phyloP scores from a whole-genome alignment of 805 yeast species.

The Schwanniomyces occidentalis region DNA sequence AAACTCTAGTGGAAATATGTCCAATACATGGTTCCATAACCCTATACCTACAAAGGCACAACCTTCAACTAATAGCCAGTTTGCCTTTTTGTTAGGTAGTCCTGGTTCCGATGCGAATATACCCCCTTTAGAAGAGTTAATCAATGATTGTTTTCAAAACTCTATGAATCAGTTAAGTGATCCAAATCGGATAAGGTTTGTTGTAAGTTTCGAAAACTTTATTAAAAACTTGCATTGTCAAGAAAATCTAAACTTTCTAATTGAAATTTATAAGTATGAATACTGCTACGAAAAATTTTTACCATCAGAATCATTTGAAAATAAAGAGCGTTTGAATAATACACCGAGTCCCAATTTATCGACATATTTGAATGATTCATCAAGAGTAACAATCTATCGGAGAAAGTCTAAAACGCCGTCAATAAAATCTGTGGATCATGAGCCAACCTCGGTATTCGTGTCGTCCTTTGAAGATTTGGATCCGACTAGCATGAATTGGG shows the following conservation, averaged over 20 bases:
- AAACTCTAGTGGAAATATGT: too few relatives aligned
- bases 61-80: too few relatives aligned
- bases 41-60: too few relatives aligned
- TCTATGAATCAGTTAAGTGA: conserved; percentile 20
- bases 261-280: conserved; percentile 48
- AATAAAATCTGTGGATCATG: conserved; percentile 23
- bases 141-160: conserved; percentile 32
- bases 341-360: too few relatives aligned
- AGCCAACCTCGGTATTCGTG: conserved; percentile 22
- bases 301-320: too few relatives aligned
- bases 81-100: too few relatives aligned
- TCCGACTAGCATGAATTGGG: neutral
- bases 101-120: too few relatives aligned
- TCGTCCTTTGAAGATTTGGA: conserved; percentile 27
- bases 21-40: too few relatives aligned
- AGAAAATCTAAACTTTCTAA: conserved; percentile 46
- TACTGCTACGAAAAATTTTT: conserved; percentile 33
- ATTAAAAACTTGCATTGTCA: conserved; percentile 42
- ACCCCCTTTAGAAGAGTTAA: conserved; percentile 30
- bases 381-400: neutral
- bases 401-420: conserved; percentile 8
- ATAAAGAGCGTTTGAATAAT: too few relatives aligned
- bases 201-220: conserved; percentile 31
- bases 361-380: too few relatives aligned
- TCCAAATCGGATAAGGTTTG: conserved; percentile 15